phyloP scores from a whole-genome alignment of 257 asterid species.

The Solanum pinnatisectum region DNA sequence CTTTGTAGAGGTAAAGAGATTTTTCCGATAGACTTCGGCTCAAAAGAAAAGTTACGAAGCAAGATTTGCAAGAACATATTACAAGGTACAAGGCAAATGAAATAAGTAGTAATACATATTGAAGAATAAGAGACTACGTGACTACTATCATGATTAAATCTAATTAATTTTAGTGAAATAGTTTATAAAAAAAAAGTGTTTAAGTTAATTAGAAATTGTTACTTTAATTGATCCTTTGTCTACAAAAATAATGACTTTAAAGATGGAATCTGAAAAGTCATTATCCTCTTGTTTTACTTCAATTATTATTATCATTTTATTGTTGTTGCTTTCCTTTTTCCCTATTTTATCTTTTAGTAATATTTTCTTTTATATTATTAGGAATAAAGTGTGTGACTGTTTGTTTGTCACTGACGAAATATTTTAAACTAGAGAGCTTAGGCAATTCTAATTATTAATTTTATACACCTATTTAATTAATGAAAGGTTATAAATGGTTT shows the following conservation, averaged over 20 bases:
- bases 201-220: not conserved
- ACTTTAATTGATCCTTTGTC: not conserved
- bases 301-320: not conserved
- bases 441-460: not conserved
- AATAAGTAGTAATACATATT: not conserved
- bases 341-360: not conserved
- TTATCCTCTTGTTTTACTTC: not conserved
- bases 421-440: not conserved
- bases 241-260: not conserved
- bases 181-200: not conserved
- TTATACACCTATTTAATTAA: not conserved
- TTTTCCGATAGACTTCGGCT: not conserved
- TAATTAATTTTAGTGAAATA: not conserved
- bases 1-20: not conserved
- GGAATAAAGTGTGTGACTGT: not conserved
- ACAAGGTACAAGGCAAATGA: not conserved
- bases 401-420: constrained; percentile 29
- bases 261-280: not conserved
- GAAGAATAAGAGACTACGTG: not conserved
- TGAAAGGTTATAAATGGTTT: constrained; percentile 13
- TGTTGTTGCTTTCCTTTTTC: not conserved
- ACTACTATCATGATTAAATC: not conserved
- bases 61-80: not conserved
- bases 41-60: not conserved
- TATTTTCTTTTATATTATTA: not conserved